A percentile compares a stretch with the other conserved stretches of the same genome.
These are phyloP conservation scores for Umbelopsis sp. DNA, from an alignment of 192 early-diverging fungal genomes.

Conservation along the genomic window DNA sequence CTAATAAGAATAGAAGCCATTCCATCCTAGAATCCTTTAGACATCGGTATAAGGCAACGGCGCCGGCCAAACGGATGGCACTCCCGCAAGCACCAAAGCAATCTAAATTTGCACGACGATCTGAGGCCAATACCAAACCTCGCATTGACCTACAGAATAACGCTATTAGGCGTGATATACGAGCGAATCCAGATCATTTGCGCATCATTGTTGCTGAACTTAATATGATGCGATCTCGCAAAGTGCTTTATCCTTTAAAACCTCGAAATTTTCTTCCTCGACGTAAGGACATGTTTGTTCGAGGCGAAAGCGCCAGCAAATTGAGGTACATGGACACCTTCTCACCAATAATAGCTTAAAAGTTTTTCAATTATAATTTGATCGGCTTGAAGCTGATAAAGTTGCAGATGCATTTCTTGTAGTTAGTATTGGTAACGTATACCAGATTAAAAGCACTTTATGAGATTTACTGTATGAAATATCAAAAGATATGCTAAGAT, in stretches of 20 bases:
- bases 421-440: too few species aligned
- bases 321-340: neutral
- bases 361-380: too few species aligned
- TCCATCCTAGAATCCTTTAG: too few species aligned
- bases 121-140: neutral
- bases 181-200: constrained; percentile 50
- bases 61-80: neutral
- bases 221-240: constrained; percentile 55
- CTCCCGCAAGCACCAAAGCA: neutral
- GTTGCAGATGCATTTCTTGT: too few species aligned
- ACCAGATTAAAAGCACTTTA: too few species aligned
- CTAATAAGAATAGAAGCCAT: neutral
- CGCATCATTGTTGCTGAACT: constrained; percentile 52
- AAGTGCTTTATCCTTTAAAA: constrained; percentile 48
- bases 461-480: too few species aligned
- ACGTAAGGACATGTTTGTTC: constrained; percentile 43
- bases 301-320: neutral
- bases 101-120: neutral
- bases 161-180: constrained; percentile 35
- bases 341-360: neutral
- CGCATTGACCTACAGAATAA: constrained; percentile 6
- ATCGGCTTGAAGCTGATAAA: too few species aligned
- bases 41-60: neutral
- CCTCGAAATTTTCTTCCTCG: constrained; percentile 46
- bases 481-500: too few species aligned